Evolutionary conservation across 202 grass and related monocot genomes (phyloP).

Genomic region (Thinopyrum obtusiflorum): DNA sequence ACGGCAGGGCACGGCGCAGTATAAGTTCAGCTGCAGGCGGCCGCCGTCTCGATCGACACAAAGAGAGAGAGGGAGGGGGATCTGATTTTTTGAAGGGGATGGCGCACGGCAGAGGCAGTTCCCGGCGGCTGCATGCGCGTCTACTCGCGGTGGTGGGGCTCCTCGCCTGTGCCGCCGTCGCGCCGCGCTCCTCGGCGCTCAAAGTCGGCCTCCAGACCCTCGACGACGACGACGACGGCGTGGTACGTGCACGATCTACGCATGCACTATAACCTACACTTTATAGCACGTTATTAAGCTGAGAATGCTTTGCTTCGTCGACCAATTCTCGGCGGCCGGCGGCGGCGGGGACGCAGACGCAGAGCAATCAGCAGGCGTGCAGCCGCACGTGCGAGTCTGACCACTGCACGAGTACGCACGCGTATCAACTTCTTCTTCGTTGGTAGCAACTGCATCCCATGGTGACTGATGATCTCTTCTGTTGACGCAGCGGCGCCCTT

Average conservation of each 20-base stretch:
- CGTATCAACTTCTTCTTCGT: background rate
- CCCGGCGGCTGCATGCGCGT: background rate
- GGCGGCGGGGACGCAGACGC: background rate
- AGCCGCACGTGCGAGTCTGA: constrained; percentile 91
- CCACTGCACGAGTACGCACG: constrained; percentile 71
- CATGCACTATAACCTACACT: background rate
- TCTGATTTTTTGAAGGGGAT: background rate
- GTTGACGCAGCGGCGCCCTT: constrained; percentile 59
- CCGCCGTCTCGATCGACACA: background rate
- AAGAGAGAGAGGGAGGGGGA: no score
- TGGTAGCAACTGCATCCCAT: background rate
- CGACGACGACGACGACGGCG: constrained; percentile 40
- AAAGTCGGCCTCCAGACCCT: constrained; percentile 65
- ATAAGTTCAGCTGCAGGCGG: background rate
- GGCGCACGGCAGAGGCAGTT: background rate
- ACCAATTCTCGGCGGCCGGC: background rate
- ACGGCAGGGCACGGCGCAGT: background rate
- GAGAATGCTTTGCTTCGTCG: background rate
- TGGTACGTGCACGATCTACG: constrained; percentile 35
- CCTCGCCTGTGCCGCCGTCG: background rate
- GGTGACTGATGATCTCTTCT: no score
- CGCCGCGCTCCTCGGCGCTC: constrained; percentile 50
- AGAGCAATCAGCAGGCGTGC: constrained; percentile 86
- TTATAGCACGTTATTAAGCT: background rate
- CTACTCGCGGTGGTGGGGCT: background rate